Conservation (phyloP, 805 yeast genomes). For the Metschnikowia hibisci region DNA sequence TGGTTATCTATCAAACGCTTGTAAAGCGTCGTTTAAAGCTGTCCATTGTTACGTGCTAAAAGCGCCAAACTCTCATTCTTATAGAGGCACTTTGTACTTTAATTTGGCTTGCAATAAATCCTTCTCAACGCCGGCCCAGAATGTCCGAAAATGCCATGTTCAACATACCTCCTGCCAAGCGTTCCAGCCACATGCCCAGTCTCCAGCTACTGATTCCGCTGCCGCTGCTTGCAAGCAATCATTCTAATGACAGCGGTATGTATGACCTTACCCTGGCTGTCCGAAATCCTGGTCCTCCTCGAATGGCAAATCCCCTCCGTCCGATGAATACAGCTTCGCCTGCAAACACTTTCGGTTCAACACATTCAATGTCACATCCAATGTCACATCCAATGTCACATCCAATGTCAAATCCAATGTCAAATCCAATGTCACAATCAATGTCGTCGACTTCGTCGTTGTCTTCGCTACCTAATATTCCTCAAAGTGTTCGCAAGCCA, state of each 20-base stretch:
- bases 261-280: conserved; percentile 1
- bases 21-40: no score
- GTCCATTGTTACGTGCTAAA: no score
- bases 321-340: conserved; percentile 2
- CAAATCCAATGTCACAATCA: no score
- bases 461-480: conserved; percentile 12
- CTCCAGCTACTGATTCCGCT: conserved; percentile 31
- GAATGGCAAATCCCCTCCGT: conserved; percentile 2
- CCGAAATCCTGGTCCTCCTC: conserved; percentile 1
- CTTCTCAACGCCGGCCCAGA: no score
- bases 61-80: no score
- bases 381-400: no score
- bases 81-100: no score
- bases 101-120: no score
- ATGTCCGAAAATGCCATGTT: conserved; percentile 26
- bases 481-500: conserved; percentile 8
- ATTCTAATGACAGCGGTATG: neutral
- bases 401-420: no score
- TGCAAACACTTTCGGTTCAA: neutral
- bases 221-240: conserved; percentile 17
- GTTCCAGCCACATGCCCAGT: conserved; percentile 19
- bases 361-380: neutral
- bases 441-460: neutral
- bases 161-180: conserved; percentile 31
- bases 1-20: no score